A percentile compares a stretch with the other conserved stretches of the same genome.
These are phyloP conservation scores for Metarhizium rileyi DNA, from an alignment of 2,329 filamentous ascomycete genomes.

Conservation along the genomic window DNA sequence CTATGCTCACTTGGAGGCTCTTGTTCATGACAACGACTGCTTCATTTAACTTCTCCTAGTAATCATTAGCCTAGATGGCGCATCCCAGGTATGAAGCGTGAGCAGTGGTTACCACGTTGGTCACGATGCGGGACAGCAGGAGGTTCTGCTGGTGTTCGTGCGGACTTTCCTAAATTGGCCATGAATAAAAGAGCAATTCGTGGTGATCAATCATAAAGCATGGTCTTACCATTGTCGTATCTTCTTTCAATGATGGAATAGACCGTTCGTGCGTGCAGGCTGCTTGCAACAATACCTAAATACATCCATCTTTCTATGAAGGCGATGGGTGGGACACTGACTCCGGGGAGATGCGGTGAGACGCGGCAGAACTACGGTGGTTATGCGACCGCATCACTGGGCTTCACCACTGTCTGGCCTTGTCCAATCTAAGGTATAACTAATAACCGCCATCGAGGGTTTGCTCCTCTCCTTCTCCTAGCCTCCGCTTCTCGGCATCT, in stretches of 20 bases:
- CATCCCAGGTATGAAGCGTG: constrained; percentile 20
- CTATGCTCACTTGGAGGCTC: constrained; percentile 58
- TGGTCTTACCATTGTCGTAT: background rate
- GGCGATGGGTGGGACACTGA: constrained; percentile 1
- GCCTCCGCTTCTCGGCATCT: constrained; percentile 22
- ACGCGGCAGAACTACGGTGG: constrained; percentile 21
- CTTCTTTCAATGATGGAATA: background rate
- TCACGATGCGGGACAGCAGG: constrained; percentile 88
- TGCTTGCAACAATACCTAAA: background rate
- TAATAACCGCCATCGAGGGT: background rate
- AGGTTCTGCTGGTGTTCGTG: constrained; percentile 97
- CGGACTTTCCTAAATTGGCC: constrained; percentile 63
- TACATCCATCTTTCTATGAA: background rate
- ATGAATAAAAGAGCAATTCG: background rate
- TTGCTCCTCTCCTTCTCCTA: background rate
- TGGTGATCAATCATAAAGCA: background rate
- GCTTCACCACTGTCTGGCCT: background rate
- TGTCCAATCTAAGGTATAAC: background rate
- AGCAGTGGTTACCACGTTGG: constrained; percentile 64
- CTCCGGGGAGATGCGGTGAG: constrained; percentile 19
- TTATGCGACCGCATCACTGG: background rate
- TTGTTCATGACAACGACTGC: constrained; percentile 89
- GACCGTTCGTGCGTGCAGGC: background rate
- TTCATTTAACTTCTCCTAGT: constrained; percentile 93
- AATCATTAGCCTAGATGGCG: background rate